Base-by-base conservation (phyloP, 345 rosid species). In the Gossypium arboreum region DNA sequence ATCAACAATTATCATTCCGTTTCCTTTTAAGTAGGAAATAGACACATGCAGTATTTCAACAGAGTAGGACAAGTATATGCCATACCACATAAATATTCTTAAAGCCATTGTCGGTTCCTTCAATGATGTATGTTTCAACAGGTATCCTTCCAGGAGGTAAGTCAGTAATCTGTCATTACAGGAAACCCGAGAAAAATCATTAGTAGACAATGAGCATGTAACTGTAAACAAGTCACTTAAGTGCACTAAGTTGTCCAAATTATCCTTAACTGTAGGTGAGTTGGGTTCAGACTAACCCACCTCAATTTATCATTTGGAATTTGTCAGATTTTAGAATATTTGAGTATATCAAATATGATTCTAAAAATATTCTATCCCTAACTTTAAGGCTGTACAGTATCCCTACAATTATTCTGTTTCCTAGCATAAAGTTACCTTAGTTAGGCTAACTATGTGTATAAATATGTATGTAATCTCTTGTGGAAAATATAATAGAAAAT, bases 91-190 rank as follows among this genome's bases (percentile, higher is more conserved):
- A 91, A 65, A 89, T 90, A 64, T 86, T 83, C 73, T 87, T 81
- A 79, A 86, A 83, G 75, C 94, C 96, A 62, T 74, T 72, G 48
- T 75, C 84, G 78, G 80, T 87, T 76, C 91, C 97, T 78, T 89
- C 94, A 51, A 91, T 73, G 24, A 84, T 83, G 72, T 80, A 78
- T 12, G 98, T 95, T 81, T 93, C 91, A 78, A 93, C 91, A 8
- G 98, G 98, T 76, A 83, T 81, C 82, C 99, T 90, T 81, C 99
- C 99, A 20, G 96, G 90, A 79, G 98, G 99, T 81, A 95, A 81
- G 83, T 84, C 94, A 75, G 93, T 95, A 75, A 95, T 94, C 98
- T 92, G 90, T 69, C 75, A 83, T 73, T 43, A 18, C 17, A 71
- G 63, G 10, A 76, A 34, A 79, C 27, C 56, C 47, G 57, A 71